Evolutionary conservation across 805 yeast genomes (phyloP).

Genomic region (Candida succiphila): DNA sequence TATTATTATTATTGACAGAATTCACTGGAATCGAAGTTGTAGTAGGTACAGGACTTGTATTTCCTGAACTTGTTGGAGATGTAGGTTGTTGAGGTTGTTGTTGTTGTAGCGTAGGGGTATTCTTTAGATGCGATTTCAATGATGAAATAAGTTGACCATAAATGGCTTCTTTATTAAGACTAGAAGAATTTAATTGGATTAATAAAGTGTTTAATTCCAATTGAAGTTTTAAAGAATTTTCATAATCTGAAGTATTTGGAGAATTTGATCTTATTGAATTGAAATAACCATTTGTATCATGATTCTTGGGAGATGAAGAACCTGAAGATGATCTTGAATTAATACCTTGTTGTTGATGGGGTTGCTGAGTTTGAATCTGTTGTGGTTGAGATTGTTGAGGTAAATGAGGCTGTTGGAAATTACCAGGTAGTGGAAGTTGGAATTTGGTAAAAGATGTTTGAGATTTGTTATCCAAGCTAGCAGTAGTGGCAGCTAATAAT

Average conservation of each 20-base stretch:
- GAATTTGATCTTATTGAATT: constrained; percentile 5
- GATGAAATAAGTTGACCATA: constrained; percentile 13
- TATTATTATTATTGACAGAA: constrained; percentile 1
- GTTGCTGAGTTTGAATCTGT: constrained; percentile 5
- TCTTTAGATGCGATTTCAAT: constrained; percentile 11
- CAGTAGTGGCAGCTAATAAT: constrained; percentile 11
- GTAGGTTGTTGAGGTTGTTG: constrained; percentile 10
- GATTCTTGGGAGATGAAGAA: constrained; percentile 11
- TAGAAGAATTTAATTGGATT: constrained; percentile 16
- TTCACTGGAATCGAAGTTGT: constrained; percentile 2
- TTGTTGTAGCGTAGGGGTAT: background rate
- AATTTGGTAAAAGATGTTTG: constrained; percentile 6
- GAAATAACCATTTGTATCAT: background rate
- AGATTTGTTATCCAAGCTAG: background rate
- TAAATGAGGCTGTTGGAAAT: constrained; percentile 8
- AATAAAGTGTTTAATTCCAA: constrained; percentile 18
- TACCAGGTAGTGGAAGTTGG: constrained; percentile 13
- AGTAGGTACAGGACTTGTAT: constrained; percentile 7
- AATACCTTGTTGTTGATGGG: background rate
- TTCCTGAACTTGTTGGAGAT: constrained; percentile 6
- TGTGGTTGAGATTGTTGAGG: constrained; percentile 4
- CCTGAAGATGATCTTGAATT: constrained; percentile 13
- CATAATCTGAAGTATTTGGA: constrained; percentile 8
- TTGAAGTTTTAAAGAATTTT: constrained; percentile 7
- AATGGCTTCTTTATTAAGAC: constrained; percentile 15